Conservation (phyloP, 2,329 filamentous ascomycete genomes). For the Ciborinia camelliae region DNA sequence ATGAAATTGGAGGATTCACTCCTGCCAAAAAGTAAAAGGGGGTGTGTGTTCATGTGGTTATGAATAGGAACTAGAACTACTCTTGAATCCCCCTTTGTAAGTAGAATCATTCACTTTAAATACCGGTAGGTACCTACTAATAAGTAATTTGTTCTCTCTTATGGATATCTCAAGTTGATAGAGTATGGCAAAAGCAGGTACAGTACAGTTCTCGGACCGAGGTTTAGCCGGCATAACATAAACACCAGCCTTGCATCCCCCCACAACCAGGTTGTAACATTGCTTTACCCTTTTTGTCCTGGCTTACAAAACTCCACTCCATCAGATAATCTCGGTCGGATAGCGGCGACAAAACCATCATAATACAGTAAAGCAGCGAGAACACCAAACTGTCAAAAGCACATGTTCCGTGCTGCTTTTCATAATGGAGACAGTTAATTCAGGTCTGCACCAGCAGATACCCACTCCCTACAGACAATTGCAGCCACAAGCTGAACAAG, state of each 20-base stretch:
- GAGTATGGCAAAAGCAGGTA: too few species aligned
- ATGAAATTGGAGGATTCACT: too few species aligned
- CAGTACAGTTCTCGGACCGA: not conserved
- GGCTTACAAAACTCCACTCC: constrained; percentile 14
- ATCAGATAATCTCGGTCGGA: not conserved
- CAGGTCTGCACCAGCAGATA: constrained; percentile 36
- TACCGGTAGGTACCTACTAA: too few species aligned
- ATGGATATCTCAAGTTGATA: too few species aligned
- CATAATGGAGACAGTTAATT: constrained; percentile 33
- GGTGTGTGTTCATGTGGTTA: too few species aligned
- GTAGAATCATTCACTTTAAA: too few species aligned
- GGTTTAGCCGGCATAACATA: not conserved
- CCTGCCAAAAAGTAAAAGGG: too few species aligned
- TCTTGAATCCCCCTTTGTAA: too few species aligned
- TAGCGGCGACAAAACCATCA: constrained; percentile 15
- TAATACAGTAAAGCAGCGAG: constrained; percentile 36
- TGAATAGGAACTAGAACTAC: too few species aligned
- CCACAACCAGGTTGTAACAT: constrained; percentile 3
- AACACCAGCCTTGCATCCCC: too few species aligned
- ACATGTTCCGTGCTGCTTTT: constrained; percentile 29
- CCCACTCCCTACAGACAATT: constrained; percentile 33
- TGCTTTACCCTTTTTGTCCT: constrained; percentile 6
- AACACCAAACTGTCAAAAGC: constrained; percentile 24
- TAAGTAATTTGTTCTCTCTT: too few species aligned
- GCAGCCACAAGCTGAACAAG: constrained; percentile 37